Percentiles rank a stretch among this genome's conserved stretches.
Evolutionary conservation across 1,284 basidiomycete species (phyloP).

Genomic region (Boletus albobrunnescens): DNA sequence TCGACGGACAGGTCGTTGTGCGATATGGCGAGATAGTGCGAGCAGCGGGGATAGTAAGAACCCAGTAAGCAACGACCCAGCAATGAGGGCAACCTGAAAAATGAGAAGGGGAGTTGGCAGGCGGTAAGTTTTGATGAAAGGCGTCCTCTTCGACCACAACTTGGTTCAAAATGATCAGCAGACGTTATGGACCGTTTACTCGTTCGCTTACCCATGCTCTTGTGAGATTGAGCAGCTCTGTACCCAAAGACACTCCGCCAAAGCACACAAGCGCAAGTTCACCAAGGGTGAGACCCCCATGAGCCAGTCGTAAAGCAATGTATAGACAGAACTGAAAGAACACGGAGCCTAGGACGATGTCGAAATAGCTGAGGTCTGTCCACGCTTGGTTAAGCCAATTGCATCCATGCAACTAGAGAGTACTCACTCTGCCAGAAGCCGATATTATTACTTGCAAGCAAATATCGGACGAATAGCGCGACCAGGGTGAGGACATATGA

Average conservation of each 20-base stretch:
- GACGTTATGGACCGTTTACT: background rate
- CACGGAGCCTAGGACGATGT: constrained; percentile 70
- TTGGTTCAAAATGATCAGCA: constrained; percentile 31
- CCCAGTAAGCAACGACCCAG: constrained; percentile 87
- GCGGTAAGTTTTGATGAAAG: constrained; percentile 89
- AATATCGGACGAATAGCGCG: constrained; percentile 46
- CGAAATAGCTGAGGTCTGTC: constrained; percentile 74
- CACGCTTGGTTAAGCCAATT: constrained; percentile 10
- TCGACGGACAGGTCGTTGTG: constrained; percentile 86
- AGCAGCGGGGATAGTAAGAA: constrained; percentile 94
- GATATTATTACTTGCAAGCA: constrained; percentile 40
- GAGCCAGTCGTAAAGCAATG: constrained; percentile 83
- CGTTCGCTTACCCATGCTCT: constrained; percentile 61
- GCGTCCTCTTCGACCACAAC: constrained; percentile 80
- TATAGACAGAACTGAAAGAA: constrained; percentile 94
- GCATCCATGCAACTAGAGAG: constrained; percentile 17
- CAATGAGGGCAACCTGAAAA: constrained; percentile 91
- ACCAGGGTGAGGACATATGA: constrained; percentile 48
- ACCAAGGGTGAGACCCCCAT: constrained; percentile 91
- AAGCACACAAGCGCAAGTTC: constrained; percentile 88
- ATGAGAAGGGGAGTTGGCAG: constrained; percentile 89
- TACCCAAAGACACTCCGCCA: constrained; percentile 81
- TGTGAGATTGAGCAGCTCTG: constrained; percentile 83
- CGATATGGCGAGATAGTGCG: constrained; percentile 88
- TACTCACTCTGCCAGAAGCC: constrained; percentile 65